Percentiles rank a stretch among this genome's conserved stretches.
Evolutionary conservation across 768 basidiomycete species (phyloP).

Genomic region (Phanerodontia chrysosporium): DNA sequence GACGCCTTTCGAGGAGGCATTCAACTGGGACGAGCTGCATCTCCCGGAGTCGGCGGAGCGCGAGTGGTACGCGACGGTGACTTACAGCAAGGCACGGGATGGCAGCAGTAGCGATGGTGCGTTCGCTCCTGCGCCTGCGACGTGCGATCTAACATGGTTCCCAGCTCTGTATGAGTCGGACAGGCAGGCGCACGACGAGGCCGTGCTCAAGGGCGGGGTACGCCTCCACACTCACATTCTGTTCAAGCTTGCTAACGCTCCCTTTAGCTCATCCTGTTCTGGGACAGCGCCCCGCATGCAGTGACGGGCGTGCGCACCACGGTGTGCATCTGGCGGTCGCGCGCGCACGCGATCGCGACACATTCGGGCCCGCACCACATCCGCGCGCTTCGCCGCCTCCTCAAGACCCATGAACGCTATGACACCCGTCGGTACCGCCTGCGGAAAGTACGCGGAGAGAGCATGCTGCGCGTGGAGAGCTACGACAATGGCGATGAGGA

Average conservation of each 20-base stretch:
- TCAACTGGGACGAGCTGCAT: neutral
- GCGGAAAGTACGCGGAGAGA: constrained; percentile 59
- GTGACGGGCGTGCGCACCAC: constrained; percentile 83
- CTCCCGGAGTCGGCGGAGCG: neutral
- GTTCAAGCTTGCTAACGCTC: neutral
- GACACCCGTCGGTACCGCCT: constrained; percentile 72
- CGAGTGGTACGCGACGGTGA: neutral
- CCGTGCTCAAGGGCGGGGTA: constrained; percentile 83
- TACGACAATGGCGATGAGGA: constrained; percentile 66
- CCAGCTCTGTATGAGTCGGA: constrained; percentile 85
- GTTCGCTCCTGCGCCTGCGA: neutral
- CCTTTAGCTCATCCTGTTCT: constrained; percentile 76
- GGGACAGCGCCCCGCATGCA: constrained; percentile 84
- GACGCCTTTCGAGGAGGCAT: no score
- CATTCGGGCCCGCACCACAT: constrained; percentile 78
- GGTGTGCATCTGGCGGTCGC: constrained; percentile 93
- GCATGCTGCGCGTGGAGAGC: constrained; percentile 49
- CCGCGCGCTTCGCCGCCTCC: constrained; percentile 78
- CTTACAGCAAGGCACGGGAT: neutral
- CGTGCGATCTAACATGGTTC: no score
- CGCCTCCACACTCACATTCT: constrained; percentile 24
- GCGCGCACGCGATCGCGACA: constrained; percentile 77
- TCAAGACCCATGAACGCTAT: constrained; percentile 73
- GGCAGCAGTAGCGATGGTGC: neutral
- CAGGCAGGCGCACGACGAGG: constrained; percentile 86